Base-by-base conservation (phyloP, 805 yeast species). In the Myxozyma nipponensis region DNA sequence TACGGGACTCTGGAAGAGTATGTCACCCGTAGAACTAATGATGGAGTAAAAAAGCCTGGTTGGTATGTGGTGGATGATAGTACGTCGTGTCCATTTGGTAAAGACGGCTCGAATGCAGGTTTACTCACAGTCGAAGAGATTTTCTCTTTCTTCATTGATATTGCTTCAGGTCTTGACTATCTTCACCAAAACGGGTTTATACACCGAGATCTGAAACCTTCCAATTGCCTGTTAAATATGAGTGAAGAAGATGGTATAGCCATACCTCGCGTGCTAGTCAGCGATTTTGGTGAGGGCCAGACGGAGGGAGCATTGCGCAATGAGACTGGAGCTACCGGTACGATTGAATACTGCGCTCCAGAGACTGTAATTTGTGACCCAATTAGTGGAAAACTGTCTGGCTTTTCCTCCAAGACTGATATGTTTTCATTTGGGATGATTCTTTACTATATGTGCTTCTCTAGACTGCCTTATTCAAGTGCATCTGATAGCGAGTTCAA, bases 231-330 rank as follows among this genome's bases (percentile, higher is more conserved):
- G 24, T 68, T 89, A 43, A 49, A 52, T 23, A 13, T 13, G 6
- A 17, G n/a, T 35, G 9, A 10, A n/a, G 38, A 35, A 35, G 46
- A 43, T 24, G 44, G 37, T 32, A 19, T 39, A 18, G 50, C 50
- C 4, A 19, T 37, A 5, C 35, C 42, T 10, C 77, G 74, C n/a
- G 78, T 86, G 1, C 72, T 87, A 13, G 90, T 89, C 10, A 82
- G 95, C 39, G 96, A 89, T 68, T 84, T 89, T 65, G 96, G 96
- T 2, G 96, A 89, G 65, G 86, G 93, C 4, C 86, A 84, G 57
- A 72, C 84, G 56, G 82, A 83, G 47, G 88, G 91, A 13, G 79
- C 76, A 22, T 67, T 64, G 38, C 70, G 89, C 42, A 73, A 74
- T 7, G 82, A 90, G 1, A 82, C 89, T 3, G 96, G 96, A 0